Base-by-base conservation (phyloP, 1,284 basidiomycete species). In the Somion occarium region DNA sequence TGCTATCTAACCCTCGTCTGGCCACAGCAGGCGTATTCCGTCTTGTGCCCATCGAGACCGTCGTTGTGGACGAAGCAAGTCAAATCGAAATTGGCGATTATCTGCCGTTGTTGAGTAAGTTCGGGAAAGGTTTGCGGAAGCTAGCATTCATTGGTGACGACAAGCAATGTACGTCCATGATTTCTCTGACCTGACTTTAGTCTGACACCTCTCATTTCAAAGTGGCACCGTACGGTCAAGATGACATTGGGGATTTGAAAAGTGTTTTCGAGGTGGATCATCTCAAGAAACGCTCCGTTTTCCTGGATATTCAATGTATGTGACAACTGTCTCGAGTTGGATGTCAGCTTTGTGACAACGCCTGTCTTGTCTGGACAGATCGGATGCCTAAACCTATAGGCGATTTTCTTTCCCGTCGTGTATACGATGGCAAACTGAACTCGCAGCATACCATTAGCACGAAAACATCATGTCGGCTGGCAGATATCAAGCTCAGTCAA, bases 151-250 rank as follows among this genome's bases (percentile, higher is more conserved):
- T 78, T 58, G 77, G 75, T 38, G 75, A 78, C 50, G 65, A 73
- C 18, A 73, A 71, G 56, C 77, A 79, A 44, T 65, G 73, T 76
- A 27, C 58, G 73, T 62, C 25, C 5, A 24, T 26, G 12, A n/a
- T 37, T 27, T 38, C 15, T n/a, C n/a, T n/a, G n/a, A 12, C 22
- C 9, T 11, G 11, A 42, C 9, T 9, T 42, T 7, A 42, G 18
- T 9, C 39, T 11, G n/a, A n/a, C n/a, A n/a, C n/a, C n/a, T n/a
- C n/a, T n/a, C n/a, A n/a, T n/a, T n/a, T n/a, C 22, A n/a, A 54
- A 80, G 77, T 80, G 2, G 72, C 78, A 12, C 78, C 78, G 0
- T 75, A 67, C 53, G 76, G 76, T 0, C 62, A 71, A 45, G 73
- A 77, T 3, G 59, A 66, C 1, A 62, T 73, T 0, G 60, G 63